Base-by-base conservation (phyloP, 2,329 filamentous ascomycete species). In the Colletotrichum tofieldiae region DNA sequence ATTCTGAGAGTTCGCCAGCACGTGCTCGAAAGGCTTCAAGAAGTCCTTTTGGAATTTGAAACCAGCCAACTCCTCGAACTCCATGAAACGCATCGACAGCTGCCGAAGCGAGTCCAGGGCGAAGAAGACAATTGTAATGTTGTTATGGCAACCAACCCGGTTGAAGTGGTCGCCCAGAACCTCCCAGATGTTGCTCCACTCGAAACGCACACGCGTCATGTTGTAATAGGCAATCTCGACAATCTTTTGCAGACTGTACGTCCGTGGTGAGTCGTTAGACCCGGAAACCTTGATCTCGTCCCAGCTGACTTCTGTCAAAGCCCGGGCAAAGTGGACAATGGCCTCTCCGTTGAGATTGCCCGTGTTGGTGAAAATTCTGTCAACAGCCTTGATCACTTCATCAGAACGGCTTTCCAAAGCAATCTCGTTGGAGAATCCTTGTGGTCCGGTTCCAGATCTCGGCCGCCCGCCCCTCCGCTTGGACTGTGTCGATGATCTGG, bases 31-130 rank as follows among this genome's bases (percentile, higher is more conserved):
- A 0, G 97, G 96, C 82, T 98, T 98, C 65, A 99, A 84, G 81
- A 99, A 99, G 80, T 99, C 96, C 81, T 99, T 99, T 78, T 99
- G 96, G 79, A 99, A 99, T 82, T 98, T 98, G 89, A 99, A 99
- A 78, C 97, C 96, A 1, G 96, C 94, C 76, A 99, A 84, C 81
- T 99, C 96, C 80, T 98, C 96, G 73, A 98, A 95, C 82, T 99
- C 96, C 93, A 99, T 94, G 80, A 99, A 99, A 23, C 95, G 93
- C 95, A 99, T 98, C 0, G 96, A 98, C 51, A 99, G 85, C 81
- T 99, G 96, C 51, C 97, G 91, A 55, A 99, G 84, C 3, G 96
- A 98, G 84, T 99, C 97, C 37, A 99, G 88, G 4, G 96, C 96
- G 79, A 99, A 99, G 84, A 97, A 98, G 14, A 99, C 97, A 64